Evolutionary conservation across 116 monocot species (phyloP), one percentile per base, ranked within the genome.

Genomic region (Cymodocea nodosa): DNA sequence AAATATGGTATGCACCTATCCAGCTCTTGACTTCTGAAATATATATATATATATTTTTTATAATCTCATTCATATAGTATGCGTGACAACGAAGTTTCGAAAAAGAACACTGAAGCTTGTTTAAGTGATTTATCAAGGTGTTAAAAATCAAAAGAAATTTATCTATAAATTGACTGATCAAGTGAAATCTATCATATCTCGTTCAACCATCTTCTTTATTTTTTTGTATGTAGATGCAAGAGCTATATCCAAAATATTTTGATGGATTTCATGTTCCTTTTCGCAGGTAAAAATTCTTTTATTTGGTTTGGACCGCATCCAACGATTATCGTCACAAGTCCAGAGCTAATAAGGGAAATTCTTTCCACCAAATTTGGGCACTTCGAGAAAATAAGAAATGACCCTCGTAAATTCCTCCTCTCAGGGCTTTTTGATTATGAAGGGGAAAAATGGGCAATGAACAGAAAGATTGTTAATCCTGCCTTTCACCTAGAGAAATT

Each of bases 401-500:
- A 59, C 72, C 0, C 6, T 81, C 1, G 48, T 4, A 1, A 74
- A 22, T 23, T 65, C 1, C 17, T 81, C 6, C 56, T 35, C 3
- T n/a, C 49, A 17, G 87, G 83, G 23, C 35, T 83, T 50, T 14
- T 17, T 7, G 68, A 0, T 14, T 55, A 71, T 44, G 68, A 78
- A 3, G 80, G 82, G 4, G 77, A 77, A 16, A 79, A 82, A 24
- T 82, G 86, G 77, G 86, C 63, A 1, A 69, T 58, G 40, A 74
- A 77, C 36, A 70, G 86, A 58, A 79, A 66, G 51, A 82, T 86
- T 19, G 40, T 83, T 20, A 81, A 71, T 57, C 83, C 83, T 62
- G 87, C 87, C 40, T 87, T 87, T 65, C 83, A 87, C 40, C 3
- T 64, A 1, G 78, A 81, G 55, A 87, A 81, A 64, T 15, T 81